Percentiles rank a stretch among this genome's conserved stretches.
Evolutionary conservation across 129 eudicot genomes (phyloP).

Genomic region (Centrapalus pauciflorus): DNA sequence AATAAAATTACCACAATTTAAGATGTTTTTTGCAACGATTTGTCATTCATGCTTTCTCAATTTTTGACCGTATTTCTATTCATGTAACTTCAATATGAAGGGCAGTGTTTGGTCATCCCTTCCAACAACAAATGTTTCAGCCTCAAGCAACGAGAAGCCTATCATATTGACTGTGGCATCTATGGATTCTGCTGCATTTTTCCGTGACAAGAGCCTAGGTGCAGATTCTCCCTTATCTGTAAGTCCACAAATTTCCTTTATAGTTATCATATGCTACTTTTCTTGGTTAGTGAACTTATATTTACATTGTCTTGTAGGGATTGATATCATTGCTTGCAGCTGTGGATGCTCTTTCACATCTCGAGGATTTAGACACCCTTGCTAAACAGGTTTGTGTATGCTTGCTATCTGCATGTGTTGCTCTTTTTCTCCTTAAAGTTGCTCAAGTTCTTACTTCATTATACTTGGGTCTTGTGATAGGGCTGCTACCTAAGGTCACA

Average conservation of each 20-base stretch:
- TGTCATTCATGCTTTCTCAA: background rate
- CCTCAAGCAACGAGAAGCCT: conserved; percentile 47
- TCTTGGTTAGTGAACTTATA: background rate
- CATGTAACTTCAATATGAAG: conserved; percentile 59
- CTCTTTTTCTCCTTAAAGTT: background rate
- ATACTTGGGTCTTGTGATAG: background rate
- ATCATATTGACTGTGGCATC: conserved; percentile 71
- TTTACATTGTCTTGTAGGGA: conserved; percentile 48
- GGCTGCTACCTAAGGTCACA: background rate
- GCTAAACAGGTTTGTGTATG: conserved; percentile 69
- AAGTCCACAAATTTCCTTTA: conserved; percentile 25
- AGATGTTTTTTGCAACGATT: background rate
- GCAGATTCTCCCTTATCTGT: conserved; percentile 95
- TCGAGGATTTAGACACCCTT: conserved; percentile 50
- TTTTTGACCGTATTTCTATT: conserved; percentile 35
- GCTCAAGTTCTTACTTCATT: background rate
- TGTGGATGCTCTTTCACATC: conserved; percentile 89
- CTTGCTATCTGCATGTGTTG: too few relatives aligned
- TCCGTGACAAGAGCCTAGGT: conserved; percentile 95
- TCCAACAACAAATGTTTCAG: conserved; percentile 60
- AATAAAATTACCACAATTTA: background rate
- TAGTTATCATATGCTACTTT: background rate
- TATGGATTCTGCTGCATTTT: conserved; percentile 96
- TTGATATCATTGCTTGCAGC: conserved; percentile 84
- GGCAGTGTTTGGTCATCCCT: conserved; percentile 99